phyloP scores from a whole-genome alignment of 2,329 filamentous ascomycete genomes.

The Xylaria sp. region DNA sequence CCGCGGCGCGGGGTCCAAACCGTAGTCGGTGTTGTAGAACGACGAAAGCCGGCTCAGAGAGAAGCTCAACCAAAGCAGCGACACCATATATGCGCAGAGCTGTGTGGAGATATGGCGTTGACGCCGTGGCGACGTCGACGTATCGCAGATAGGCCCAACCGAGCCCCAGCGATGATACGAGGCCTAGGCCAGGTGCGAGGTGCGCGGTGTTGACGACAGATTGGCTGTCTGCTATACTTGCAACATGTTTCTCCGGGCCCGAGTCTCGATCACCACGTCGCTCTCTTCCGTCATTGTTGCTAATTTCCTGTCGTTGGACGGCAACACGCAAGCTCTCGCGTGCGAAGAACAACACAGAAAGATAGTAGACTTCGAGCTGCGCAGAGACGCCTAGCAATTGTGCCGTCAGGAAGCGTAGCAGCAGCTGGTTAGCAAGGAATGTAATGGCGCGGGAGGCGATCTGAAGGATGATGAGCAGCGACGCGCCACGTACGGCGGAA shows the following conservation, averaged over 20 bases:
- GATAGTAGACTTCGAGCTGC: constrained; percentile 92
- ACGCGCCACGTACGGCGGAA: constrained; percentile 74
- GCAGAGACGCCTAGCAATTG: constrained; percentile 85
- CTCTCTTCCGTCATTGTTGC: neutral
- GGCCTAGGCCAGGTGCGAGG: constrained; percentile 76
- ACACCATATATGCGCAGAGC: constrained; percentile 66
- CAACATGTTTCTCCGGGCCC: constrained; percentile 22
- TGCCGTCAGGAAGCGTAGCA: constrained; percentile 89
- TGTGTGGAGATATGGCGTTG: constrained; percentile 71
- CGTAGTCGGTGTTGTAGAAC: constrained; percentile 84
- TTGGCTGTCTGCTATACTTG: constrained; percentile 64
- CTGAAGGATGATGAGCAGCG: constrained; percentile 88
- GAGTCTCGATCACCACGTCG: neutral
- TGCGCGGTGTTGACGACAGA: constrained; percentile 90
- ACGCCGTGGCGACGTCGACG: constrained; percentile 57
- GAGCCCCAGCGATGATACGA: constrained; percentile 71
- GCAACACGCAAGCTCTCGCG: constrained; percentile 92
- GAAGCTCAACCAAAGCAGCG: constrained; percentile 76
- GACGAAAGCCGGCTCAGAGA: constrained; percentile 89
- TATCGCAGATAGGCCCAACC: constrained; percentile 74
- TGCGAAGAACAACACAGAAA: constrained; percentile 93
- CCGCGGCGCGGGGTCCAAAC: constrained; percentile 81
- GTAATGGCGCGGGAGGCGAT: constrained; percentile 87
- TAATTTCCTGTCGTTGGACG: constrained; percentile 76
- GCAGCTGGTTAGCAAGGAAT: constrained; percentile 90